Base-by-base conservation (phyloP, 768 basidiomycete genomes). In the Phlegmacium glaucopus region DNA sequence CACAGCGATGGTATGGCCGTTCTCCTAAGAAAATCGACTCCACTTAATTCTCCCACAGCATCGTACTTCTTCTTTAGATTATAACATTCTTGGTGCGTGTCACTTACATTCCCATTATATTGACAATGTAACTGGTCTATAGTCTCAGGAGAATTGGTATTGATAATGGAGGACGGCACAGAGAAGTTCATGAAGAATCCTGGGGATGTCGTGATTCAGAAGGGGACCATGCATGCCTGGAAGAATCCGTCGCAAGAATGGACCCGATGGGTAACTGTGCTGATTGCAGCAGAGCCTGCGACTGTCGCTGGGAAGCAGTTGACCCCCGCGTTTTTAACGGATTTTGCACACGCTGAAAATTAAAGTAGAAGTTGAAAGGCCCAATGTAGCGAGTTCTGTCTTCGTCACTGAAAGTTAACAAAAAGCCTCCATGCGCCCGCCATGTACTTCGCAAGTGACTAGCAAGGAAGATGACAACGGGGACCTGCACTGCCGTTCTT, bases 401-500 rank as follows among this genome's bases (percentile, higher is more conserved):
- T 32, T 26, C 10, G 16, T 13, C 26, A 85, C 57, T 88, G 86
- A 42, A 90, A 69, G 55, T 86, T 87, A 38, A 87, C 86, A 52
- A 86, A 86, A 84, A 65, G 0, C 87, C 87, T 2, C 87, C 87
- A 60, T 27, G 82, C 72, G 13, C 83, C 84, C 1, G 84, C 85
- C 32, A 85, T 77, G 64, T 87, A 89, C 54, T 75, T 78, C 4
- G 84, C 80, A 88, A 68, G 53, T 87, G 83, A 58, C 81, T 83
- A 1, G 83, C 82, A 32, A 90, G 69, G 63, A 89, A 90, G 1
- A 87, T 77, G 7, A 81, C 82, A 0, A n/a, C n/a, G n/a, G n/a
- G 87, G 87, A 0, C 85, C 86, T 7, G 84, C 86, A 37, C 88
- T 76, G 55, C 88, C 87, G 35, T 82, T 81, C 4, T n/a, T n/a